These are phyloP conservation scores for Angomonas ambiguus DNA, from an alignment of 208 protist species.

Conservation along the genomic window DNA sequence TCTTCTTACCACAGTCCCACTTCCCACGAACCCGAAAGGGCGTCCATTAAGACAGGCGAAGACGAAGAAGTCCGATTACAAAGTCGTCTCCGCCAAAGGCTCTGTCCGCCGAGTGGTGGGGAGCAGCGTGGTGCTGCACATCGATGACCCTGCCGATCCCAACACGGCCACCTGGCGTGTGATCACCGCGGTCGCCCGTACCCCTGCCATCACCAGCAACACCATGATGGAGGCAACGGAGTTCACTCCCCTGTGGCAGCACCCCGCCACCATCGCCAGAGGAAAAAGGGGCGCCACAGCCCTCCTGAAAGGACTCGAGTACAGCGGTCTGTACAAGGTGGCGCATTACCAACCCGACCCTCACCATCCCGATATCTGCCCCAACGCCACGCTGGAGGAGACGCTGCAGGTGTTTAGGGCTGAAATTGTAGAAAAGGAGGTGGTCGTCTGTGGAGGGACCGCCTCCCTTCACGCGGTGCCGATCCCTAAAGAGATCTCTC, in stretches of 20 bases:
- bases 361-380: conserved; percentile 54
- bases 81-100: background rate
- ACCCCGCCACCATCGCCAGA: conserved; percentile 35
- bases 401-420: conserved; percentile 76
- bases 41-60: background rate
- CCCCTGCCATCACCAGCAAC: conserved; percentile 28
- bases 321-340: conserved; percentile 77
- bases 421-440: conserved; percentile 48
- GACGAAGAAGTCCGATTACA: background rate
- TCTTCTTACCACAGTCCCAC: conserved; percentile 5
- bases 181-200: conserved; percentile 26
- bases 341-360: conserved; percentile 56
- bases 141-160: conserved; percentile 33
- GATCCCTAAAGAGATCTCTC: conserved; percentile 49
- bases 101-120: conserved; percentile 42
- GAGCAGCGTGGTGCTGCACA: conserved; percentile 58
- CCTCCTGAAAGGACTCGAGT: conserved; percentile 44
- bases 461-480: conserved; percentile 61
- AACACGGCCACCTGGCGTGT: conserved; percentile 35
- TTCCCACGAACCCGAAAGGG: background rate
- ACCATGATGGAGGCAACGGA: conserved; percentile 41
- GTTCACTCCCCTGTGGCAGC: conserved; percentile 34
- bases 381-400: conserved; percentile 44
- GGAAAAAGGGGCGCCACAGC: conserved; percentile 49
- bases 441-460: conserved; percentile 66